phyloP scores from a whole-genome alignment of 1,284 basidiomycete species.

The Microbotryum lychnidis-dioicae region DNA sequence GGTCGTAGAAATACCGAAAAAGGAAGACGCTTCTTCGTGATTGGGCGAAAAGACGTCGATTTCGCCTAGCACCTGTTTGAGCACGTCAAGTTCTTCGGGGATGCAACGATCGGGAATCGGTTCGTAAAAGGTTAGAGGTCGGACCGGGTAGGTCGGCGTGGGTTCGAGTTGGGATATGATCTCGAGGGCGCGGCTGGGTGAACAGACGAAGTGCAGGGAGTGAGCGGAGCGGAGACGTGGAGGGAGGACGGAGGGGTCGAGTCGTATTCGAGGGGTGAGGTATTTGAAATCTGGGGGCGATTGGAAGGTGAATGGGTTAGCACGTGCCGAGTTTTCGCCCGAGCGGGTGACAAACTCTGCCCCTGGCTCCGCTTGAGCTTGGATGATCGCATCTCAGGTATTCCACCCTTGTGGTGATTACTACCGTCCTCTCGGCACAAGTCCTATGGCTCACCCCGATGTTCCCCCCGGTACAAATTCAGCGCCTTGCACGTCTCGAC shows the following conservation, averaged over 20 bases:
- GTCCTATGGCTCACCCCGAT: conserved; percentile 50
- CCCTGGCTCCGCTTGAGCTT: too few species aligned
- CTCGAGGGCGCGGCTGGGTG: conserved; percentile 57
- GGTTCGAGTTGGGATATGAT: conserved; percentile 46
- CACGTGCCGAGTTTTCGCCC: too few species aligned
- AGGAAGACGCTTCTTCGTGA: conserved; percentile 44
- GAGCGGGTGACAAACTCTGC: too few species aligned
- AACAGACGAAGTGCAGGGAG: conserved; percentile 78
- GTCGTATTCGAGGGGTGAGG: conserved; percentile 59
- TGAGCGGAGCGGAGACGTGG: conserved; percentile 42
- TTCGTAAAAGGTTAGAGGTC: conserved; percentile 25
- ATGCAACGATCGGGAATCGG: conserved; percentile 54
- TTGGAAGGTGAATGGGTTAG: too few species aligned
- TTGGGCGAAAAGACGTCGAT: conserved; percentile 47
- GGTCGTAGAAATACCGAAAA: conserved; percentile 34
- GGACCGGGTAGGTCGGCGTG: conserved; percentile 43
- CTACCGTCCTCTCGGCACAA: background rate
- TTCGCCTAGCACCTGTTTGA: conserved; percentile 53
- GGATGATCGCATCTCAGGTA: too few species aligned
- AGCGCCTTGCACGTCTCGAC: conserved; percentile 62
- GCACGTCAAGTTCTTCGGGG: conserved; percentile 63
- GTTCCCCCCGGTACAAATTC: conserved; percentile 67
- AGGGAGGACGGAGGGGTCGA: conserved; percentile 28
- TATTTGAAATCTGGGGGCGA: conserved; percentile 61
- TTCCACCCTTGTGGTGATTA: background rate